Percentiles rank a stretch among this genome's conserved stretches.
Conservation (phyloP, 495 filamentous ascomycete genomes). For the Tirmania nivea region DNA sequence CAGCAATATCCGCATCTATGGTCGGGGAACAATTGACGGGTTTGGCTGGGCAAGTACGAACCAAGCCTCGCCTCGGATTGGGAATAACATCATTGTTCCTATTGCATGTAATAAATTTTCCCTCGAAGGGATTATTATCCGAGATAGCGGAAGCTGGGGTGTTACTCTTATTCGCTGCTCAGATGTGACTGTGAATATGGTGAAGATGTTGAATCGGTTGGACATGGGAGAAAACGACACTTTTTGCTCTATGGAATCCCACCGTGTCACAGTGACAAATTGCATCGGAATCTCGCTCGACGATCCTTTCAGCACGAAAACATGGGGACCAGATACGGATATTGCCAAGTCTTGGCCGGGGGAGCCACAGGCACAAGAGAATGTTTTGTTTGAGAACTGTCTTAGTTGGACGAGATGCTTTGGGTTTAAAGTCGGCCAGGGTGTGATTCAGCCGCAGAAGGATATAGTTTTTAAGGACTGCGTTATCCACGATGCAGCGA, state of each 20-base stretch:
- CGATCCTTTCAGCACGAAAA: constrained; percentile 7
- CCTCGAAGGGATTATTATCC: constrained; percentile 5
- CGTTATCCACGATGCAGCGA: constrained; percentile 7
- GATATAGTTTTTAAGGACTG: constrained; percentile 5
- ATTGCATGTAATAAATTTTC: constrained; percentile 2
- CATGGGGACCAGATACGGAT: background rate
- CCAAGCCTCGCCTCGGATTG: background rate
- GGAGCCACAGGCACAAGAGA: background rate
- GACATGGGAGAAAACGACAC: constrained; percentile 7
- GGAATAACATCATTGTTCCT: constrained; percentile 8
- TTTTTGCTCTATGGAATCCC: constrained; percentile 2
- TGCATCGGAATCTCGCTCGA: constrained; percentile 5
- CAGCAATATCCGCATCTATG: constrained; percentile 6
- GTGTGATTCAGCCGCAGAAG: constrained; percentile 1
- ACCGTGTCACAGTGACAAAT: background rate
- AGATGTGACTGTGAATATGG: background rate
- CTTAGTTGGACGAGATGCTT: constrained; percentile 8
- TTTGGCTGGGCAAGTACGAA: background rate
- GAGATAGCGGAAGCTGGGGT: constrained; percentile 4
- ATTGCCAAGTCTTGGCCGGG: constrained; percentile 1
- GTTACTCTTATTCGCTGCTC: constrained; percentile 1
- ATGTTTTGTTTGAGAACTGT: constrained; percentile 1
- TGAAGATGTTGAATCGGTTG: constrained; percentile 7
- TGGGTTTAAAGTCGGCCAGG: constrained; percentile 9
- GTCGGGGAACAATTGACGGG: constrained; percentile 5